phyloP scores from a whole-genome alignment of 495 filamentous ascomycete species.

The Aspergillus biplanus region DNA sequence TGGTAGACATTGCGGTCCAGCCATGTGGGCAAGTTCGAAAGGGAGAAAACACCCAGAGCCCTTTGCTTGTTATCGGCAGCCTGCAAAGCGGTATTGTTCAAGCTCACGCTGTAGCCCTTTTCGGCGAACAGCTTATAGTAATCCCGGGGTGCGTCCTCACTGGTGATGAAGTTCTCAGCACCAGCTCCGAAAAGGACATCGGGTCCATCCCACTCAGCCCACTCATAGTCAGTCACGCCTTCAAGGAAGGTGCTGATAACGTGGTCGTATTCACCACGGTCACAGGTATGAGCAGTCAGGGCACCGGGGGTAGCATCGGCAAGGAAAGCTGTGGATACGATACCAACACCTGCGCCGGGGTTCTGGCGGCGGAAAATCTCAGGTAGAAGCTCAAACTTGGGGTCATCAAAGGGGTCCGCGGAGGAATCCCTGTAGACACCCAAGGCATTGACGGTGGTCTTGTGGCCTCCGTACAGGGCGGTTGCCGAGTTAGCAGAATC shows the following conservation, averaged over 20 bases:
- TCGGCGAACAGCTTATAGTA: conserved; percentile 69
- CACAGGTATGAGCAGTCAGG: conserved; percentile 65
- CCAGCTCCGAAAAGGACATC: conserved; percentile 76
- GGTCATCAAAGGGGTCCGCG: conserved; percentile 67
- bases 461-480: conserved; percentile 74
- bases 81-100: conserved; percentile 67
- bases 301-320: conserved; percentile 75
- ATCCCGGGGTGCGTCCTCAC: conserved; percentile 51
- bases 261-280: conserved; percentile 62
- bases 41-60: conserved; percentile 71
- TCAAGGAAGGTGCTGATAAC: conserved; percentile 65
- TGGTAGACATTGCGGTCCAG: conserved; percentile 73
- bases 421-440: conserved; percentile 74
- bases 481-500: conserved; percentile 78
- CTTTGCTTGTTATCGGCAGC: conserved; percentile 53
- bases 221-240: conserved; percentile 63
- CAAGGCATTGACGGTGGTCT: conserved; percentile 72
- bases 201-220: conserved; percentile 66
- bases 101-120: conserved; percentile 64
- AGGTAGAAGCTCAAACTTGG: conserved; percentile 76
- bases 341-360: conserved; percentile 56
- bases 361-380: conserved; percentile 66
- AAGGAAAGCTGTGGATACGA: conserved; percentile 70
- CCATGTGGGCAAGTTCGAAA: conserved; percentile 69
- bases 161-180: conserved; percentile 67